Evolutionary conservation across 1,284 basidiomycete genomes (phyloP), one percentile per base, ranked within the genome.

Genomic region (Hymenochaete sp.): DNA sequence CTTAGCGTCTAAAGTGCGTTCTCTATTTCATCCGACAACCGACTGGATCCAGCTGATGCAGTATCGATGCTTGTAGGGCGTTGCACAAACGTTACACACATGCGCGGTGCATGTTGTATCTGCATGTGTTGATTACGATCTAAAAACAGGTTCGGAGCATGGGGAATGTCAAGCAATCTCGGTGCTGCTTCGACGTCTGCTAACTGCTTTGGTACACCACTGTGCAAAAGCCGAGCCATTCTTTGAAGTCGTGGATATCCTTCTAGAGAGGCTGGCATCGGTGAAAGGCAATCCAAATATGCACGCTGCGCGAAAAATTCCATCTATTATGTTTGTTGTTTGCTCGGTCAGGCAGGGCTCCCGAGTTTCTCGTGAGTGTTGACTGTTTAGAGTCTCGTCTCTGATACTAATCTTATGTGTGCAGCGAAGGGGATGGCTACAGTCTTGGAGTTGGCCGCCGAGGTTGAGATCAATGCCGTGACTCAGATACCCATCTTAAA

Each of bases 171-270:
- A n/a, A n/a, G n/a, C n/a, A n/a, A n/a, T 58, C 4, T 48, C 63
- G 7, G 60, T 70, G n/a, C 68, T 86, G 13, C 56, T 85, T 21
- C 77, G 81, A 4, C 74, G 85, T n/a, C 67, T 82, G 2, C 61
- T 88, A 3, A 93, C 86, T 0, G 81, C 89, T 0, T 63, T 90
- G 13, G 75, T 85, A 3, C 90, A 93, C 59, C 87, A 93, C 57
- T 82, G 81, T 54, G 79, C 82, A 49, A 68, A 68, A 16, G 60
- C 79, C 0, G 77, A 82, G 16, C 73, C 79, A 44, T 85, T 87
- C 55, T 60, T 70, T 5, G 61, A 72, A 0, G 54, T 90, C 3
- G 70, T 76, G 1, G 79, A 89, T 21, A 55, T 72, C 9, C 52
- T 85, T 2, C 55, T 74, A 0, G 55, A 62, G 35, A 57, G 59